Conservation (phyloP, 2,329 filamentous ascomycete genomes). For the Ophiostoma sp. region DNA sequence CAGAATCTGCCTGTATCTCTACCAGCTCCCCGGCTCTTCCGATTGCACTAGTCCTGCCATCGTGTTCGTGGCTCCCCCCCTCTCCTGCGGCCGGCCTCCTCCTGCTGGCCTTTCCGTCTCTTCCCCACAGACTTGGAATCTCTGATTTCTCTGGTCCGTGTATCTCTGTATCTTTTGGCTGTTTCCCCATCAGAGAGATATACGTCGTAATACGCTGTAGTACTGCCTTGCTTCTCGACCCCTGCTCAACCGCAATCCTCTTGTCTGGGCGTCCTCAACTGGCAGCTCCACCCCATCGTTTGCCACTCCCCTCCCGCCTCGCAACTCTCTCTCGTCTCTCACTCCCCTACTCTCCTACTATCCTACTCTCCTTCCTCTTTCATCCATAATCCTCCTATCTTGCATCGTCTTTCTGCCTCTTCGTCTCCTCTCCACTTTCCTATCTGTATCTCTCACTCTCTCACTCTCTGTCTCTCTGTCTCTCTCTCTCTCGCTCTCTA, state of each 20-base stretch:
- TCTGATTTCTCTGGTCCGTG: neutral
- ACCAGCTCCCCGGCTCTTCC: constrained; percentile 7
- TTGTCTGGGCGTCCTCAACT: neutral
- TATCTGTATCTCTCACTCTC: neutral
- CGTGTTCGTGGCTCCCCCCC: neutral
- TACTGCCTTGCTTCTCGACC: neutral
- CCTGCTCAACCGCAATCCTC: neutral
- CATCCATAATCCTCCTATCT: constrained; percentile 1
- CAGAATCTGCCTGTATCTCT: neutral
- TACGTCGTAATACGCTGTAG: neutral
- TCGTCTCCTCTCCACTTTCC: neutral
- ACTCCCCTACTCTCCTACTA: neutral
- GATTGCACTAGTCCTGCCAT: neutral
- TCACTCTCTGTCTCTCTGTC: neutral
- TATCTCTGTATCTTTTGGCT: neutral
- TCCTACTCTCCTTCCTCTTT: constrained; percentile 1
- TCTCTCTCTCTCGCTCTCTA: neutral
- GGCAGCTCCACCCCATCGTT: neutral
- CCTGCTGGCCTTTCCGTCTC: neutral
- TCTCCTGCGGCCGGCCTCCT: neutral
- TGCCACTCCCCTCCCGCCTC: neutral
- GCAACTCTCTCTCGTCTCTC: neutral
- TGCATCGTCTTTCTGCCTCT: neutral
- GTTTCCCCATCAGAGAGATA: no score
- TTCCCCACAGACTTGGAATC: neutral